Conservation (phyloP, 2,329 filamentous ascomycete species). For the Chrysoporthe cubensis region DNA sequence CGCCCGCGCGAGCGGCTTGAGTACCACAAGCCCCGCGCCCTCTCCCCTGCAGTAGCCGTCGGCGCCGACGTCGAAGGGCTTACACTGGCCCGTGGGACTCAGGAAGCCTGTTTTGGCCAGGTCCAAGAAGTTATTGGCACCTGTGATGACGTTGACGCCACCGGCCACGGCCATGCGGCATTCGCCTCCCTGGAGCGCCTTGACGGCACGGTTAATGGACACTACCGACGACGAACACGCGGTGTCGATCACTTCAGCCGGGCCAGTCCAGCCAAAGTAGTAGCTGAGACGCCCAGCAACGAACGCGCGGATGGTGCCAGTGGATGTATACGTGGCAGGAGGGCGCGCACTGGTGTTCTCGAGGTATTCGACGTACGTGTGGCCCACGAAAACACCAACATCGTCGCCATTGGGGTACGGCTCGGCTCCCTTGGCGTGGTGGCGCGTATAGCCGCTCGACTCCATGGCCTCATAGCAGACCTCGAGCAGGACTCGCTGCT, state of each 20-base stretch:
- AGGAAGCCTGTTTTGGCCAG: conserved; percentile 45
- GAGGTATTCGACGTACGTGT: conserved; percentile 18
- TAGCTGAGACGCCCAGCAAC: conserved; percentile 39
- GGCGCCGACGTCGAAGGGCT: conserved; percentile 51
- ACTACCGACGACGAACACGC: conserved; percentile 45
- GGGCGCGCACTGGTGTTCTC: conserved; percentile 32
- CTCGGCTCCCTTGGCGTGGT: too few species aligned
- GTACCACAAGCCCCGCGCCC: conserved; percentile 50
- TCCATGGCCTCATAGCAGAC: conserved; percentile 9
- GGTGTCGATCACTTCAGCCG: conserved; percentile 45
- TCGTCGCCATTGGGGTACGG: too few species aligned
- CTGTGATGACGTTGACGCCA: conserved; percentile 43
- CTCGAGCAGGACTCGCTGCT: conserved; percentile 7
- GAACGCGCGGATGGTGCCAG: conserved; percentile 38
- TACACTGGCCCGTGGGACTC: conserved; percentile 50
- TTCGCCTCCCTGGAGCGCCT: conserved; percentile 36
- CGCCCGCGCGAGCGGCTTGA: conserved; percentile 56
- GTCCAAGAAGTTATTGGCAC: conserved; percentile 35
- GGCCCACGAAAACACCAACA: too few species aligned
- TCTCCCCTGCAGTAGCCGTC: conserved; percentile 60
- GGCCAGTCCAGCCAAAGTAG: conserved; percentile 48
- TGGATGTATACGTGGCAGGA: conserved; percentile 37
- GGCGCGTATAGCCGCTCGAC: conserved; percentile 28
- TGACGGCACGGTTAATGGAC: conserved; percentile 36
- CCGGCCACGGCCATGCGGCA: conserved; percentile 42